phyloP scores from a whole-genome alignment of 148 eudicot genomes.

The Dianthus caryophyllus region DNA sequence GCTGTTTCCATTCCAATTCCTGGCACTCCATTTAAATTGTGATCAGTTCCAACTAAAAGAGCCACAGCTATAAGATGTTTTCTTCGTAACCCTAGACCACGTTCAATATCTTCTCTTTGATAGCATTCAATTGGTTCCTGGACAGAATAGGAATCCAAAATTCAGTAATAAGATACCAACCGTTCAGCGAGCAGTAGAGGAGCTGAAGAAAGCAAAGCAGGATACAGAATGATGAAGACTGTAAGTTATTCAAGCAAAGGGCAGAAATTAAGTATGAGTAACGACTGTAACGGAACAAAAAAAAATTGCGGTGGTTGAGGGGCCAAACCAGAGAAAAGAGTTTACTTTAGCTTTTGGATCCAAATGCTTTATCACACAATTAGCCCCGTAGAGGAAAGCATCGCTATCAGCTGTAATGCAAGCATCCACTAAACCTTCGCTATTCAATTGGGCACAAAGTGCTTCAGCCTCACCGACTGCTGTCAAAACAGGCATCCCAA shows the following conservation, averaged over 20 bases:
- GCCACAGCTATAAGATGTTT: conserved; percentile 86
- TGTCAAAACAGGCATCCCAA: conserved; percentile 83
- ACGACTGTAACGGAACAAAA: background rate
- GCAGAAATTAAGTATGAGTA: background rate
- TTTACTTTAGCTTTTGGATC: conserved; percentile 67
- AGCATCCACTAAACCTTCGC: conserved; percentile 80
- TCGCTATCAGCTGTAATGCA: conserved; percentile 95
- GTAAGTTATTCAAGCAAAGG: background rate
- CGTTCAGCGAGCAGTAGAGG: background rate
- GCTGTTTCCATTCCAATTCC: conserved; percentile 89
- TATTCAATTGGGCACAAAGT: conserved; percentile 84
- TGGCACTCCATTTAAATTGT: conserved; percentile 69
- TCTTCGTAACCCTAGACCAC: conserved; percentile 76
- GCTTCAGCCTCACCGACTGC: conserved; percentile 92
- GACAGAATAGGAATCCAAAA: conserved; percentile 16
- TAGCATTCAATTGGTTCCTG: conserved; percentile 97
- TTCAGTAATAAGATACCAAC: background rate
- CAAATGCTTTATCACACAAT: conserved; percentile 63
- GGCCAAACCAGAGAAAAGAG: background rate
- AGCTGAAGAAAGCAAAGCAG: background rate
- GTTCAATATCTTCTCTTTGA: conserved; percentile 62
- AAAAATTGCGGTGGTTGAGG: background rate
- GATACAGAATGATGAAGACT: background rate
- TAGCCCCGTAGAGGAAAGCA: conserved; percentile 86
- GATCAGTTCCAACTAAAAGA: conserved; percentile 88